Conservation (phyloP, 2,329 filamentous ascomycete species). For the Penicillium sp. region DNA sequence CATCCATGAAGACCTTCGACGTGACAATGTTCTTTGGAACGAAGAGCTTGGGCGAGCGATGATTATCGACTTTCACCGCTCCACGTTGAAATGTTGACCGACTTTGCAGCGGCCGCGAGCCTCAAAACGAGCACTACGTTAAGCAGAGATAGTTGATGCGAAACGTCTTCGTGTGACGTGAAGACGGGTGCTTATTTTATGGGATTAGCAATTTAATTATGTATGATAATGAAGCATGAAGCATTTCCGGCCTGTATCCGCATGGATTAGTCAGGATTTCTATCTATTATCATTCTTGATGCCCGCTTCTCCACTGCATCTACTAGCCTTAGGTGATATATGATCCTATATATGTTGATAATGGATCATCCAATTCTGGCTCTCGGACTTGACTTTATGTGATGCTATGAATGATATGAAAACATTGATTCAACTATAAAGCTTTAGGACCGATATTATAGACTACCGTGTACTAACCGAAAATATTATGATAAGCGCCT, state of each 20-base stretch:
- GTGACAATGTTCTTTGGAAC: slow-evolving; percentile 15
- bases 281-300: neutral
- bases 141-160: neutral
- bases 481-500: slow-evolving; percentile 12
- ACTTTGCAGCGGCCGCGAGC: slow-evolving; percentile 1
- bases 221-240: slow-evolving; percentile 12
- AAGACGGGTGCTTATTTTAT: slow-evolving; percentile 16
- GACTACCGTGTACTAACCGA: slow-evolving; percentile 16
- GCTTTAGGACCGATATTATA: slow-evolving; percentile 15
- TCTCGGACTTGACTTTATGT: slow-evolving; percentile 15
- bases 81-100: slow-evolving; percentile 2
- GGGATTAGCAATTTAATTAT: slow-evolving; percentile 17
- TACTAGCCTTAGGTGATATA: slow-evolving; percentile 9
- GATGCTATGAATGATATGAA: slow-evolving; percentile 10
- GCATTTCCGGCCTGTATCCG: slow-evolving; percentile 7
- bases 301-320: neutral
- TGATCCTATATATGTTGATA: slow-evolving; percentile 8
- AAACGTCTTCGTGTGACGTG: slow-evolving; percentile 8
- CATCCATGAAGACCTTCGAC: slow-evolving; percentile 12
- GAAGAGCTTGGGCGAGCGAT: slow-evolving; percentile 13
- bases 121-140: slow-evolving; percentile 3
- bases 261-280: slow-evolving; percentile 6
- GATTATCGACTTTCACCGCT: slow-evolving; percentile 15
- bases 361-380: too few relatives aligned
- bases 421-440: slow-evolving; percentile 17